Base-by-base conservation (phyloP, 2,329 filamentous ascomycete species). In the Reticulascus tulasneorum region DNA sequence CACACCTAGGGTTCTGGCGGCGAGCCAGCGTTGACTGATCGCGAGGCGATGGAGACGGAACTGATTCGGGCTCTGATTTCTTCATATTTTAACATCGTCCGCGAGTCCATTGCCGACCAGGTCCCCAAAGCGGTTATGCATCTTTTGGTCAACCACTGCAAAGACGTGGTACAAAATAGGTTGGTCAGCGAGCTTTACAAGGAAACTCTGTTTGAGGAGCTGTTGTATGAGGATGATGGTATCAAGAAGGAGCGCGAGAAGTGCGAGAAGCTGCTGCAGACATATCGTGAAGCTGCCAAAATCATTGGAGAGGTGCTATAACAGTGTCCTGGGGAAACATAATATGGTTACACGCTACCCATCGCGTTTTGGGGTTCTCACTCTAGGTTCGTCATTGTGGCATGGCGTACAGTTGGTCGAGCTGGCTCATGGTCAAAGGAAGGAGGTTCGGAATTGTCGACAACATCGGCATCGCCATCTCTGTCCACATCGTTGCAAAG, bases 81-180 rank as follows among this genome's bases (percentile, higher is more conserved):
- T 21, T 96, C 90, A 2, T 98, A 98, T 71, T 98, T 98, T 73
- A 94, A 95, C 62, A 98, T 98, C 54, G 93, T 98, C 29, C 86
- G 93, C 45, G 93, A 98, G 65, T 91, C 88, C n/a, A 95, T 96
- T 52, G 91, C 91, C 28, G 93, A 98, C 59, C 91, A 97, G 66
- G 93, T 98, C 9, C 93, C 93, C 48, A 98, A 98, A 68, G 93
- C 93, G 6, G 85, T 98, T 50, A 98, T 98, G 93, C 93, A 98
- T 60, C 78, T 98, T 29, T 77, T 98, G 22, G 93, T 98, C 57
- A 98, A 98, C 64, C 87, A 96, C 69, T 94, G 87, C 67, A 96
- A 97, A 63, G 93, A 98, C 49, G 91, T 91, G 10, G 90, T 98
- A 21, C 93, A 98, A 64, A 98, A 98, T 64, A 79, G 93, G 29